Evolutionary conservation across 2,329 filamentous ascomycete species (phyloP), one percentile per base, ranked within the genome.

Genomic region (Thermomyces lanuginosus): DNA sequence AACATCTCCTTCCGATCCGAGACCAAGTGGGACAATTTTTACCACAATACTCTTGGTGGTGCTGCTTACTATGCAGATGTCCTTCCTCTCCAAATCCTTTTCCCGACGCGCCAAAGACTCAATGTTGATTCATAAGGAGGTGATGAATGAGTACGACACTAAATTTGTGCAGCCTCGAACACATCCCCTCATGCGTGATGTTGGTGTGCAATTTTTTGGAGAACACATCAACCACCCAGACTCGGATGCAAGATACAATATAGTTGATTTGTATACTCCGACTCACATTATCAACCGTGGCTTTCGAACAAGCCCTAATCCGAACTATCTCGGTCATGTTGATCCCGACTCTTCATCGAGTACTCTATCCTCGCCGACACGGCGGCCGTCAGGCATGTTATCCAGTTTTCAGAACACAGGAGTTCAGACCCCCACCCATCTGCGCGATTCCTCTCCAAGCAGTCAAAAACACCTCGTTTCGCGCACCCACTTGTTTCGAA

Each of bases 101-200:
- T 65, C 69, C 3, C 84, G 86, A 47, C 84, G 95, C 49, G 71
- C 70, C 34, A 92, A 83, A 47, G 89, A 98, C 50, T 71, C 70
- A 2, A 65, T 73, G 2, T 66, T 93, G 24, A 77, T 98, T 32
- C 82, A 92, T 40, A 82, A 77, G 41, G 80, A 95, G 53, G 86
- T 95, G 4, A 65, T 95, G 55, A 76, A 83, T 48, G 89, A 98
- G 55, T 98, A 98, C 47, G 82, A 95, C 47, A 80, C 72, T 40
- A 98, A 98, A 57, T 93, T 77, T 45, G 89, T 98, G 1, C 82
- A 91, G 44, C 89, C 89, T 2, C 68, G 75, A 7, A 69, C 92
- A n/a, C 79, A 91, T 40, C 79, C 77, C 5, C 62, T 78, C 4
- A 79, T 91, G 37, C 62, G 74, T 37, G 69, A 77, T 43, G 82